phyloP scores from a whole-genome alignment of 2,329 filamentous ascomycete genomes.

The Monosporascus sp. region DNA sequence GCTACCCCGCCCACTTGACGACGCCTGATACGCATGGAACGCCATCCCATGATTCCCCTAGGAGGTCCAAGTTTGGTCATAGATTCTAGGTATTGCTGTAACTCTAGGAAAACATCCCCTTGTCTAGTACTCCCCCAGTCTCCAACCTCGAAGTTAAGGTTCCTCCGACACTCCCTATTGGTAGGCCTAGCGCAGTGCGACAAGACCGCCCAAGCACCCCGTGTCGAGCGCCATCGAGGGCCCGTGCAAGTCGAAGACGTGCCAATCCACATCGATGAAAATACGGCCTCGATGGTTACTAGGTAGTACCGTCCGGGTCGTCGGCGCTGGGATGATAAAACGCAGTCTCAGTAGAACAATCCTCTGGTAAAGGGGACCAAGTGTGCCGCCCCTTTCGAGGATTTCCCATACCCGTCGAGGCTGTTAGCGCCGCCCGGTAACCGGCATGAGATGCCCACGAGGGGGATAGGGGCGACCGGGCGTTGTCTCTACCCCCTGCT shows the following conservation, averaged over 20 bases:
- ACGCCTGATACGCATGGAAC: too few species aligned
- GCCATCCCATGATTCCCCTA: too few species aligned
- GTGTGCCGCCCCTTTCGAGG: constrained; percentile 2
- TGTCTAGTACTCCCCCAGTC: too few species aligned
- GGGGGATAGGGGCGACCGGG: constrained; percentile 1
- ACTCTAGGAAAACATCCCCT: too few species aligned
- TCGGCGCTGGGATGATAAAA: constrained; percentile 9
- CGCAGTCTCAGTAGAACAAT: constrained; percentile 5
- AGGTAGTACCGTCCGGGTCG: constrained; percentile 1
- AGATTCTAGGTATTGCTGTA: too few species aligned
- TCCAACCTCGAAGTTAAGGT: too few species aligned
- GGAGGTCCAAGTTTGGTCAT: too few species aligned
- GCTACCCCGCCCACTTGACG: too few species aligned
- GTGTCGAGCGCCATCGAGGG: constrained; percentile 26
- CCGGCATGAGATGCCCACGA: constrained; percentile 9
- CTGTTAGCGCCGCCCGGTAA: constrained; percentile 8
- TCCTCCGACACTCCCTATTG: too few species aligned
- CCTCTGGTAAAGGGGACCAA: constrained; percentile 4
- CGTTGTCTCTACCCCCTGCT: constrained; percentile 16
- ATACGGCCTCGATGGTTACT: constrained; percentile 8
- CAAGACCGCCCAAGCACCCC: constrained; percentile 27
- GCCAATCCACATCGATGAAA: constrained; percentile 12
- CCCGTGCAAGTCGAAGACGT: constrained; percentile 24
- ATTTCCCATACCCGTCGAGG: constrained; percentile 6
- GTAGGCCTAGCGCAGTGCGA: constrained; percentile 25